A percentile compares a stretch with the other conserved stretches of the same genome.
Evolutionary conservation across 2,329 filamentous ascomycete species (phyloP).

Genomic region (Penicillium concentricum): DNA sequence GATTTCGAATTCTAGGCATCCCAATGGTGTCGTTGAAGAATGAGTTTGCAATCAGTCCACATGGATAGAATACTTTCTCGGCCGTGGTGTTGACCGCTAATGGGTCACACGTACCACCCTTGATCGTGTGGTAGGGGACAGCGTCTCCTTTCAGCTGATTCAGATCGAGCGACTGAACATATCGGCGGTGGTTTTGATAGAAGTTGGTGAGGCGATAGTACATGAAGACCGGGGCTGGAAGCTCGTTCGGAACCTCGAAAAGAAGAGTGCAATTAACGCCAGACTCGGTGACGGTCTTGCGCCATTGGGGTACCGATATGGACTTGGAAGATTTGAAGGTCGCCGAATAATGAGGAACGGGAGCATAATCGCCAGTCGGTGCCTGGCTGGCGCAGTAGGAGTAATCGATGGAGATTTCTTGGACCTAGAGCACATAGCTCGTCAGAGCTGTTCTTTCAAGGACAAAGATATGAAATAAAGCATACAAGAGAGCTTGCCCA

Average conservation of each 20-base stretch:
- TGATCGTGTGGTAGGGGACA: slow-evolving; percentile 61
- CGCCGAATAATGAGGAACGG: slow-evolving; percentile 50
- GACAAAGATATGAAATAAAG: background rate
- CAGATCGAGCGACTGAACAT: slow-evolving; percentile 84
- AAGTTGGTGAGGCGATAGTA: slow-evolving; percentile 98
- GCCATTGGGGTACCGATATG: slow-evolving; percentile 36
- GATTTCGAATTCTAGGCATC: slow-evolving; percentile 54
- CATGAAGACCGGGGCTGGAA: slow-evolving; percentile 79
- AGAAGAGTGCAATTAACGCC: slow-evolving; percentile 66
- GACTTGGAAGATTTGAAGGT: slow-evolving; percentile 63
- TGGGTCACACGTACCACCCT: slow-evolving; percentile 71
- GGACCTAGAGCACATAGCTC: slow-evolving; percentile 58
- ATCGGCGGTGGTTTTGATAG: slow-evolving; percentile 97
- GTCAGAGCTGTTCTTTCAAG: background rate
- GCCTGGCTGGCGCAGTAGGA: slow-evolving; percentile 68
- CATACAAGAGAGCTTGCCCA: slow-evolving; percentile 79
- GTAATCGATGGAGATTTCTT: slow-evolving; percentile 91
- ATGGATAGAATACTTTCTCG: slow-evolving; percentile 83
- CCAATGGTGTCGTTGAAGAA: slow-evolving; percentile 91
- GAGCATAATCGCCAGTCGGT: slow-evolving; percentile 38
- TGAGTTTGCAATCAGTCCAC: slow-evolving; percentile 94
- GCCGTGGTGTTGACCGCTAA: slow-evolving; percentile 55
- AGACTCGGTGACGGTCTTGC: slow-evolving; percentile 28
- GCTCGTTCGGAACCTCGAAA: slow-evolving; percentile 75
- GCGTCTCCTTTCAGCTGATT: slow-evolving; percentile 76